These are phyloP conservation scores for Trichosporon sp. DNA, from an alignment of 1,284 basidiomycete genomes.

Conservation along the genomic window DNA sequence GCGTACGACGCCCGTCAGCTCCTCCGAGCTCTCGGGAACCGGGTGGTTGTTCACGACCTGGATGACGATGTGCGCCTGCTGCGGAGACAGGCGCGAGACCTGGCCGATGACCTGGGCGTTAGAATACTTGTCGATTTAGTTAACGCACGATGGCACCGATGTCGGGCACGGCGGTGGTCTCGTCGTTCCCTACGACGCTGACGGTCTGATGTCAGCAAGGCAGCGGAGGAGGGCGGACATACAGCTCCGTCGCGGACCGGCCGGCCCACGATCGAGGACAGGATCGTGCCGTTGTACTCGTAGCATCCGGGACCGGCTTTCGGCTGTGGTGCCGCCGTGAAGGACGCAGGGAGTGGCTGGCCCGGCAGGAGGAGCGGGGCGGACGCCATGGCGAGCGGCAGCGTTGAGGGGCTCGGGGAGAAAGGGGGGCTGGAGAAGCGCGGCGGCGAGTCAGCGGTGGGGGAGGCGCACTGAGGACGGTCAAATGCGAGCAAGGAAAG, in stretches of 20 bases:
- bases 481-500: too few relatives aligned
- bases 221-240: constrained; percentile 50
- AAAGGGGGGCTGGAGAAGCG: too few relatives aligned
- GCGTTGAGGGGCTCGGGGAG: too few relatives aligned
- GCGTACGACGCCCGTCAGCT: constrained; percentile 88
- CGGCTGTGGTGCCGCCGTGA: constrained; percentile 55
- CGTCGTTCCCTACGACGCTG: constrained; percentile 44
- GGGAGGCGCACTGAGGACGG: too few relatives aligned
- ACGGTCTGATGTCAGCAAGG: constrained; percentile 27
- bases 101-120: constrained; percentile 38
- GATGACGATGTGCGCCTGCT: constrained; percentile 82
- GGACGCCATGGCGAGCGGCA: constrained; percentile 9
- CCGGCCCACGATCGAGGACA: constrained; percentile 69
- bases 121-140: neutral
- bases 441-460: too few relatives aligned
- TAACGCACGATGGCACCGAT: constrained; percentile 44
- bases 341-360: constrained; percentile 65
- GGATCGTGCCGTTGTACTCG: constrained; percentile 59
- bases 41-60: constrained; percentile 87
- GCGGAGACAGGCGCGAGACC: constrained; percentile 72
- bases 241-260: constrained; percentile 59
- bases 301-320: constrained; percentile 69
- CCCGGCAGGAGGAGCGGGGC: constrained; percentile 63
- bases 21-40: constrained; percentile 72
- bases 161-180: constrained; percentile 46